A percentile compares a stretch with the other conserved stretches of the same genome.
These are phyloP conservation scores for Paecilomyces sp. DNA, from an alignment of 2,329 filamentous ascomycete genomes.

Conservation along the genomic window DNA sequence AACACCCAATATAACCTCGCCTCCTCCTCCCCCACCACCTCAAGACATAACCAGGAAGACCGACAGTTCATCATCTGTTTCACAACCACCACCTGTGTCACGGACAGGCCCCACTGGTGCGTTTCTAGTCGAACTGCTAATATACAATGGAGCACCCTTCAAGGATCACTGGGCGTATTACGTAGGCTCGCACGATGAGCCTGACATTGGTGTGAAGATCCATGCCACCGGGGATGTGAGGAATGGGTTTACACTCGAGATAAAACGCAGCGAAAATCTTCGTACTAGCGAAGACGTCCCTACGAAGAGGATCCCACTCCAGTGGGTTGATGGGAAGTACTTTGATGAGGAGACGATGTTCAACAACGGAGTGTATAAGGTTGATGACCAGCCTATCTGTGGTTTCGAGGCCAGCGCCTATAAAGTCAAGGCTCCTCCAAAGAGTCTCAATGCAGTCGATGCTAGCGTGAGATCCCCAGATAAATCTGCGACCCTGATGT, in stretches of 20 bases:
- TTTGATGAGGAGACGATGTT: slow-evolving; percentile 19
- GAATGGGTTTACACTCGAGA: slow-evolving; percentile 23
- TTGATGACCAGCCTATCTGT: slow-evolving; percentile 12
- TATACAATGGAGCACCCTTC: slow-evolving; percentile 25
- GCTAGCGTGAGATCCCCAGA: slow-evolving; percentile 3
- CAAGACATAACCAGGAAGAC: background rate
- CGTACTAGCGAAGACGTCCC: slow-evolving; percentile 6
- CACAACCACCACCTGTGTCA: background rate
- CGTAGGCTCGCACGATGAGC: slow-evolving; percentile 10
- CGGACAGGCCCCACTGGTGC: slow-evolving; percentile 4
- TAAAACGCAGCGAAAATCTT: slow-evolving; percentile 21
- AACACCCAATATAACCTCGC: background rate
- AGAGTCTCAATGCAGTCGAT: slow-evolving; percentile 8
- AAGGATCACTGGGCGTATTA: slow-evolving; percentile 33
- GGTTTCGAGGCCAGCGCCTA: slow-evolving; percentile 17
- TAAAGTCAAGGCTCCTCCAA: slow-evolving; percentile 3
- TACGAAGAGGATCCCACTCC: slow-evolving; percentile 17
- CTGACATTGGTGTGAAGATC: slow-evolving; percentile 18
- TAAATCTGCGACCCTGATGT: background rate
- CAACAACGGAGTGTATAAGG: slow-evolving; percentile 11
- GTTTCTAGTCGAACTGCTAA: slow-evolving; percentile 21
- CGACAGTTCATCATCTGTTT: background rate
- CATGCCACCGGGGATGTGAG: slow-evolving; percentile 25
- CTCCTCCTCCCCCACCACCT: background rate
- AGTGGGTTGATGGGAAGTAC: slow-evolving; percentile 19